Conservation (phyloP, 2,329 filamentous ascomycete species). For the Pseudogymnoascus sp. region DNA sequence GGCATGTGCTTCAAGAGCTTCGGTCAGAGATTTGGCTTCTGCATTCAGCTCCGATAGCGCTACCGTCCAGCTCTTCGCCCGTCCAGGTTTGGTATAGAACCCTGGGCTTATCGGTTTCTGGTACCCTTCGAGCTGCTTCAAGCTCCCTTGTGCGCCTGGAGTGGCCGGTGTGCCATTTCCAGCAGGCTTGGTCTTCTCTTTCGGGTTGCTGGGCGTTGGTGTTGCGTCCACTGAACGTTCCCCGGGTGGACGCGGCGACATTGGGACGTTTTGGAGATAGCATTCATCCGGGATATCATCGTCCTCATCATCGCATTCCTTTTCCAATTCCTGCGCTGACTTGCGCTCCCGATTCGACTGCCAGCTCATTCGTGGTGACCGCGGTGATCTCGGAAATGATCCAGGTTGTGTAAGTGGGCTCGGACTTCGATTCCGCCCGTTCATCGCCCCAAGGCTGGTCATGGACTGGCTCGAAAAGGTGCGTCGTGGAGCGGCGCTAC, state of each 20-base stretch:
- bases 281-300: slow-evolving; percentile 73
- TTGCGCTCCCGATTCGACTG: slow-evolving; percentile 59
- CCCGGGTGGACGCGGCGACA: slow-evolving; percentile 59
- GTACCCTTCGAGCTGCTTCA: slow-evolving; percentile 40
- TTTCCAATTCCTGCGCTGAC: slow-evolving; percentile 61
- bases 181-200: slow-evolving; percentile 22
- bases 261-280: slow-evolving; percentile 72
- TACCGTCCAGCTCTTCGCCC: slow-evolving; percentile 67
- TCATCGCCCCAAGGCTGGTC: slow-evolving; percentile 7
- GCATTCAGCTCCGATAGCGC: slow-evolving; percentile 60
- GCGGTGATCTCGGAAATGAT: slow-evolving; percentile 21
- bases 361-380: slow-evolving; percentile 56
- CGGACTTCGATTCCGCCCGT: slow-evolving; percentile 23
- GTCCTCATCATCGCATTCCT: slow-evolving; percentile 68
- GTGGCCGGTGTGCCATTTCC: slow-evolving; percentile 58
- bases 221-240: slow-evolving; percentile 48
- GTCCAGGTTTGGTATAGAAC: slow-evolving; percentile 24
- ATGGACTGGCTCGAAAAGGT: background rate
- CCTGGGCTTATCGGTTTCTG: background rate
- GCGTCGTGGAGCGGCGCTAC: background rate
- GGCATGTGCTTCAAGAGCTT: slow-evolving; percentile 72
- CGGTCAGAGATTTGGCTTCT: slow-evolving; percentile 67
- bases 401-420: slow-evolving; percentile 20
- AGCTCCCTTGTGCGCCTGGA: slow-evolving; percentile 49
- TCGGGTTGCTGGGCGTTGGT: slow-evolving; percentile 34